phyloP scores from a whole-genome alignment of 2,329 filamentous ascomycete species.

The Fusarium phyllophilum region DNA sequence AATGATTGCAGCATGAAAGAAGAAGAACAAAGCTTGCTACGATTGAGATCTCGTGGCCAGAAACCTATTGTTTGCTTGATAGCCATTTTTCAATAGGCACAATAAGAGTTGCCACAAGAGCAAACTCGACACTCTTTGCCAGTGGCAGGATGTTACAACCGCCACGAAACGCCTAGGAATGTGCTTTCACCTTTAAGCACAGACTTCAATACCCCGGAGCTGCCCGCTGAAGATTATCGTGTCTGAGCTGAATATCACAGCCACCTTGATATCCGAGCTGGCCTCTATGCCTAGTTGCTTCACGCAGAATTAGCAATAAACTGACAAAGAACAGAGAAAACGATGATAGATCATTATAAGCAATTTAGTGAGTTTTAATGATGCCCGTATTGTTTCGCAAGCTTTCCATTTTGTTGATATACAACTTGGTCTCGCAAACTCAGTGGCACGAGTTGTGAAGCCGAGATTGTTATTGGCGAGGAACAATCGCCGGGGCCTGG shows the following conservation, averaged over 20 bases:
- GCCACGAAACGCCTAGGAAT: background rate
- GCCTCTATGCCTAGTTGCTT: background rate
- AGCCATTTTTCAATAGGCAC: slow-evolving; percentile 3
- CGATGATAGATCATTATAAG: background rate
- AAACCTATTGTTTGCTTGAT: background rate
- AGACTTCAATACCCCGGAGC: background rate
- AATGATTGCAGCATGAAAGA: background rate
- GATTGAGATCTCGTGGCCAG: background rate
- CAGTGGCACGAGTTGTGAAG: background rate
- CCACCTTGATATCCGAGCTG: background rate
- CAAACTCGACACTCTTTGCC: slow-evolving; percentile 1
- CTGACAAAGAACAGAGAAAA: background rate
- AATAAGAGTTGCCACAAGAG: slow-evolving; percentile 1
- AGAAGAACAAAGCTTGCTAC: background rate
- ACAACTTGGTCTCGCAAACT: background rate
- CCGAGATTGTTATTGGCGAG: background rate
- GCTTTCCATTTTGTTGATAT: background rate
- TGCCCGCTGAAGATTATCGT: background rate
- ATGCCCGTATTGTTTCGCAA: background rate
- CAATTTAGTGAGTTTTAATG: background rate
- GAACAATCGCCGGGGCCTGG: background rate
- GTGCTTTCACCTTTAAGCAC: background rate
- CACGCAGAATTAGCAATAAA: background rate
- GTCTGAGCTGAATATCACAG: background rate
- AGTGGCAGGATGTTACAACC: background rate